Conservation (phyloP, 2,329 filamentous ascomycete species). For the Podosphaera aphanis region DNA sequence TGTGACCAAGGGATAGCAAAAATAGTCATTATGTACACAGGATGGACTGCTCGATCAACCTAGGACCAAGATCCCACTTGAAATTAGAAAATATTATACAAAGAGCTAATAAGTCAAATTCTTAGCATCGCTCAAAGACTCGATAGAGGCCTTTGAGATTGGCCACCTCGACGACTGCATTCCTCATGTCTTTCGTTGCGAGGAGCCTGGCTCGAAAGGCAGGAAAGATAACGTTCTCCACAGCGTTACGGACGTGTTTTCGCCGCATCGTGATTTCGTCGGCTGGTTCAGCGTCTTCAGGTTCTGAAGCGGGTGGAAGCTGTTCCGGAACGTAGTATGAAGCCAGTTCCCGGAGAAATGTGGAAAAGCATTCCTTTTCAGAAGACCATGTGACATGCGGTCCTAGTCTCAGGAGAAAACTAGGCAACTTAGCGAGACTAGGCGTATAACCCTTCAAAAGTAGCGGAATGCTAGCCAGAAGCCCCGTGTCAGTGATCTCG, state of each 20-base stretch:
- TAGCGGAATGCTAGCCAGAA: constrained; percentile 58
- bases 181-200: constrained; percentile 53
- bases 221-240: constrained; percentile 79
- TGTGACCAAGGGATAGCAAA: too few relatives aligned
- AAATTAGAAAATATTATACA: too few relatives aligned
- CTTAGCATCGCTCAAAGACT: constrained; percentile 77
- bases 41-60: too few relatives aligned
- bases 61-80: too few relatives aligned
- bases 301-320: constrained; percentile 31
- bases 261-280: constrained; percentile 33
- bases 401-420: constrained; percentile 68
- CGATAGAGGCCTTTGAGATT: constrained; percentile 80
- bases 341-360: constrained; percentile 67
- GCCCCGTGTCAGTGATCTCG: constrained; percentile 54
- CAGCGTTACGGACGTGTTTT: constrained; percentile 42
- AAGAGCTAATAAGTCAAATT: too few relatives aligned
- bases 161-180: constrained; percentile 60
- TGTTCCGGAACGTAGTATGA: constrained; percentile 78
- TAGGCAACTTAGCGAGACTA: constrained; percentile 62
- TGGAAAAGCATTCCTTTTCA: constrained; percentile 67
- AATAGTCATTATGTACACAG: too few relatives aligned
- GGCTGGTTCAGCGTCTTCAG: constrained; percentile 18
- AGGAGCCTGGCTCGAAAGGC: constrained; percentile 65
- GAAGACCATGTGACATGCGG: constrained; percentile 71
- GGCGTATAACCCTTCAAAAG: constrained; percentile 78